These are phyloP conservation scores for Sphaerulina populicola DNA, from an alignment of 2,329 filamentous ascomycete genomes.

Conservation along the genomic window DNA sequence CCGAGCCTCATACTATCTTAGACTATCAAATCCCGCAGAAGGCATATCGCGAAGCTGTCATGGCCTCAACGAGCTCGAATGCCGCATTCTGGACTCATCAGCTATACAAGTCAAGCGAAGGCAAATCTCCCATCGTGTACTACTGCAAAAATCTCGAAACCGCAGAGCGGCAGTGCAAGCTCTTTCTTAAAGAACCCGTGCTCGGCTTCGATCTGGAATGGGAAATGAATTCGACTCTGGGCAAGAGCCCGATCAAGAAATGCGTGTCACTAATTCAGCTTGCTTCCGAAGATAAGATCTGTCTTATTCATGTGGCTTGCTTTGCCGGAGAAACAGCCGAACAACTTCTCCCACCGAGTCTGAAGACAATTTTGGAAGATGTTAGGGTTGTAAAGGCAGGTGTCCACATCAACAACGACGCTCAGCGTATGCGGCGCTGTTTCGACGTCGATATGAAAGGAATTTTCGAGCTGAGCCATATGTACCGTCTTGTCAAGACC, in stretches of 20 bases:
- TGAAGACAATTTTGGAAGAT: slow-evolving; percentile 66
- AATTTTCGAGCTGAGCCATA: slow-evolving; percentile 71
- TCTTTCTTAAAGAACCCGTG: slow-evolving; percentile 61
- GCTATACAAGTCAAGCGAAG: slow-evolving; percentile 58
- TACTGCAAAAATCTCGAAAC: slow-evolving; percentile 64
- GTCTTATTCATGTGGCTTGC: slow-evolving; percentile 69
- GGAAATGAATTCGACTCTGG: slow-evolving; percentile 44
- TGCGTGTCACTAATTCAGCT: slow-evolving; percentile 79
- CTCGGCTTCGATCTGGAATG: slow-evolving; percentile 92
- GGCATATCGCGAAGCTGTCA: slow-evolving; percentile 24
- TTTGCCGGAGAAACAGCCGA: slow-evolving; percentile 35
- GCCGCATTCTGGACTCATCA: slow-evolving; percentile 54
- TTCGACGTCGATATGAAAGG: slow-evolving; percentile 58
- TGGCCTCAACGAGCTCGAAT: slow-evolving; percentile 24
- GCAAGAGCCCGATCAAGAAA: slow-evolving; percentile 29
- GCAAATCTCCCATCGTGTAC: slow-evolving; percentile 66
- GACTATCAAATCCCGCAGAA: slow-evolving; percentile 25
- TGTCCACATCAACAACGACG: slow-evolving; percentile 62
- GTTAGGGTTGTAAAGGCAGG: slow-evolving; percentile 63
- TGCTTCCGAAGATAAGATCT: slow-evolving; percentile 66
- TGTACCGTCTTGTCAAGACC: slow-evolving; percentile 67
- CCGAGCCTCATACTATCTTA: slow-evolving; percentile 13
- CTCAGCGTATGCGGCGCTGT: slow-evolving; percentile 56
- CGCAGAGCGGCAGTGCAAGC: slow-evolving; percentile 56
- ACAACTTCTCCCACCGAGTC: slow-evolving; percentile 60